Evolutionary conservation across 2,329 filamentous ascomycete genomes (phyloP).

Genomic region (Epichloe bromicola): DNA sequence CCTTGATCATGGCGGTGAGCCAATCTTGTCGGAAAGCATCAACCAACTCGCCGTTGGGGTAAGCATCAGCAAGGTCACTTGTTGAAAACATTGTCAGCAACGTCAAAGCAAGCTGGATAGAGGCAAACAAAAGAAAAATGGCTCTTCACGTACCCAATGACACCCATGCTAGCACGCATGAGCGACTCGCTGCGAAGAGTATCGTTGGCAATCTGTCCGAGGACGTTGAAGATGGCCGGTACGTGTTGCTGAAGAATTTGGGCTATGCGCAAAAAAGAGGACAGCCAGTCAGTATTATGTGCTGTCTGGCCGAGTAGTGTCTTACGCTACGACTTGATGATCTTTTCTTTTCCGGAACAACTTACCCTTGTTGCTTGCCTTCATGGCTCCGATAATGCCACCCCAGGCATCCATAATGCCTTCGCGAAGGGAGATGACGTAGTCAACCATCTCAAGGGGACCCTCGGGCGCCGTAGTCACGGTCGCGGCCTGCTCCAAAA

Average conservation of each 20-base stretch:
- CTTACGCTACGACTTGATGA: too few relatives aligned
- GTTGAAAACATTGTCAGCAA: constrained; percentile 8
- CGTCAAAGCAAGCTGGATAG: background rate
- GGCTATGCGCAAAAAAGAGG: constrained; percentile 33
- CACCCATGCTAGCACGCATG: constrained; percentile 90
- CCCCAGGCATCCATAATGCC: constrained; percentile 99
- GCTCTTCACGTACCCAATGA: constrained; percentile 63
- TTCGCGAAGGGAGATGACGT: constrained; percentile 86
- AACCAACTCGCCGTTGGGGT: constrained; percentile 77
- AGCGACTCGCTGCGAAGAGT: constrained; percentile 82
- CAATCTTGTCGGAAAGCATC: constrained; percentile 83
- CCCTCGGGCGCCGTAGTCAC: constrained; percentile 70
- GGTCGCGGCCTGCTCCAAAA: constrained; percentile 81
- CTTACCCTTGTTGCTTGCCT: constrained; percentile 63
- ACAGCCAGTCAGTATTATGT: background rate
- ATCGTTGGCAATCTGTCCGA: constrained; percentile 69
- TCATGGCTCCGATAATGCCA: constrained; percentile 91
- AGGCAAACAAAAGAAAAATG: background rate
- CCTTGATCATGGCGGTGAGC: constrained; percentile 80
- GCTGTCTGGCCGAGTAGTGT: too few relatives aligned
- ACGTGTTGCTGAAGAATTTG: constrained; percentile 64
- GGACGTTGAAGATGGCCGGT: constrained; percentile 72
- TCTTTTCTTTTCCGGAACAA: constrained; percentile 6
- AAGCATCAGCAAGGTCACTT: constrained; percentile 93
- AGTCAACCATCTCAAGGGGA: constrained; percentile 92